A percentile compares a stretch with the other conserved stretches of the same genome.
These are phyloP conservation scores for Astrothelium subdiscretum DNA, from an alignment of 495 filamentous ascomycete genomes.

Conservation along the genomic window DNA sequence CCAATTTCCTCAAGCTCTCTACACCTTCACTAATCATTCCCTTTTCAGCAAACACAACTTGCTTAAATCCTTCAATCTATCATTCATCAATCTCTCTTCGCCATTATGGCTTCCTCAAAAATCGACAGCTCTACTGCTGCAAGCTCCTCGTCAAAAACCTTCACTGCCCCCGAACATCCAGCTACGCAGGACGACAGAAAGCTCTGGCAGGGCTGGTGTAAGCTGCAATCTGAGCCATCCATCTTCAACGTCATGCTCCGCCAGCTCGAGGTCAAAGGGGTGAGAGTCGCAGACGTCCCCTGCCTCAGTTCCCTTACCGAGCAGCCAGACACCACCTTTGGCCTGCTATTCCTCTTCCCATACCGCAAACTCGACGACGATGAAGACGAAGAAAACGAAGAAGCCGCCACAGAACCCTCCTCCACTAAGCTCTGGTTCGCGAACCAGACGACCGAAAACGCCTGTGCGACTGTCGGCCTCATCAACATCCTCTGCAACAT, in stretches of 20 bases:
- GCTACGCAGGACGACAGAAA: background rate
- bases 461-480: slow-evolving; percentile 79
- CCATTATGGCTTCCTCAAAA: background rate
- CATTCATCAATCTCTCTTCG: background rate
- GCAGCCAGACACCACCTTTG: slow-evolving; percentile 54
- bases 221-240: slow-evolving; percentile 87
- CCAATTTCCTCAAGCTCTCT: background rate
- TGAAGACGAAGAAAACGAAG: slow-evolving; percentile 27
- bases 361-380: slow-evolving; percentile 50
- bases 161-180: background rate
- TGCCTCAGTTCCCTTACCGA: slow-evolving; percentile 50
- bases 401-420: slow-evolving; percentile 39
- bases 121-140: background rate
- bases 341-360: slow-evolving; percentile 73
- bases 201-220: slow-evolving; percentile 67
- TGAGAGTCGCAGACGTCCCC: slow-evolving; percentile 70
- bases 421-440: slow-evolving; percentile 79
- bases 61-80: background rate
- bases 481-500: slow-evolving; percentile 89
- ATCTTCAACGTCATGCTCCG: slow-evolving; percentile 75
- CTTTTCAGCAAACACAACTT: background rate
- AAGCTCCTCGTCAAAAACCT: background rate
- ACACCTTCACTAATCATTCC: background rate
- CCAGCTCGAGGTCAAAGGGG: slow-evolving; percentile 60
- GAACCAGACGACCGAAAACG: slow-evolving; percentile 75